phyloP scores from a whole-genome alignment of 768 basidiomycete species.

The Multifurca ochricompacta region DNA sequence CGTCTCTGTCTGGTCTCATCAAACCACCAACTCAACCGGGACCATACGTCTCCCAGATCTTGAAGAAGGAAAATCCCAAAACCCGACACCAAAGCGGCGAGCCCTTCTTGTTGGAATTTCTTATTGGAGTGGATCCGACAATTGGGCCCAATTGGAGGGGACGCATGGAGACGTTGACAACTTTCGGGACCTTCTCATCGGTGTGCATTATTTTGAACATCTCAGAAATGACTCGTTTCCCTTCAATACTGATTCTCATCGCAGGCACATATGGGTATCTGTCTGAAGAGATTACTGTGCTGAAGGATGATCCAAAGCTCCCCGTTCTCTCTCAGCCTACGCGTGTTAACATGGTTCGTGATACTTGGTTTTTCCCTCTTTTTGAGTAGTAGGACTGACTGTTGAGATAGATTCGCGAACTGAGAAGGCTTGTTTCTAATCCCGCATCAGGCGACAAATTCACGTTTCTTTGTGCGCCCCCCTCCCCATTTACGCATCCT shows the following conservation, averaged over 20 bases:
- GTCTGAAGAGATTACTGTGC: constrained; percentile 14
- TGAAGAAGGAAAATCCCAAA: not conserved
- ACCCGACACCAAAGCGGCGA: not conserved
- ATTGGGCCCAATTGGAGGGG: not conserved
- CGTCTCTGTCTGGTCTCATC: not conserved
- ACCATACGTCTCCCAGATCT: not conserved
- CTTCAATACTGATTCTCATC: not conserved
- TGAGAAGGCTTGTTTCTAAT: constrained; percentile 16
- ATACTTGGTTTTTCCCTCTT: not conserved
- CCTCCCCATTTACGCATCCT: not conserved
- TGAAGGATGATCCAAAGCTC: constrained; percentile 8
- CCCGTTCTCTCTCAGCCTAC: constrained; percentile 13
- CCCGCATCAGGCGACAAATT: constrained; percentile 23
- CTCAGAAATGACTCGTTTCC: not conserved
- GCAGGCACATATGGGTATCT: constrained; percentile 13
- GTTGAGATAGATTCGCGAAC: constrained; percentile 14
- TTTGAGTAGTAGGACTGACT: not conserved
- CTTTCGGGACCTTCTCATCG: constrained; percentile 12
- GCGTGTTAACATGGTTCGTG: constrained; percentile 15
- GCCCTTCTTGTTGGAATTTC: constrained; percentile 22
- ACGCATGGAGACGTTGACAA: constrained; percentile 12
- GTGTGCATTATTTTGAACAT: not conserved
- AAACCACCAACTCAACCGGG: not conserved
- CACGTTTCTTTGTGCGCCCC: constrained; percentile 24
- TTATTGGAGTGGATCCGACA: not conserved